Conservation (phyloP, 2,329 filamentous ascomycete genomes). For the Aspergillus arachidicola region DNA sequence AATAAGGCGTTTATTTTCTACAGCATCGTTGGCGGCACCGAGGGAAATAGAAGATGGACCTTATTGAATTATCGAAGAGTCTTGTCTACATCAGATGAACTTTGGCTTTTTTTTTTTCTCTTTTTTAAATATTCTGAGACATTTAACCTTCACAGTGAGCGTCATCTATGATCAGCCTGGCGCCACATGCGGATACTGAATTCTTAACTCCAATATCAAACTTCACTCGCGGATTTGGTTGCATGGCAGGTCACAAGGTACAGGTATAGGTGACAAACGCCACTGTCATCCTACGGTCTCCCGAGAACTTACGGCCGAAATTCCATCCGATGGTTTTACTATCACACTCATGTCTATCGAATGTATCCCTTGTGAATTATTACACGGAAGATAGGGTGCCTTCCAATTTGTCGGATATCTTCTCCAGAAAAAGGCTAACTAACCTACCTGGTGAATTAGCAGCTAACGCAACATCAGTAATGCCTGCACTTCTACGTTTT, state of each 20-base stretch:
- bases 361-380: background rate
- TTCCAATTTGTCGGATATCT: background rate
- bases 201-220: too few relatives aligned
- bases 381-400: background rate
- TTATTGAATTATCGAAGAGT: background rate
- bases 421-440: background rate
- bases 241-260: background rate
- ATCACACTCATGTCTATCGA: background rate
- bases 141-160: background rate
- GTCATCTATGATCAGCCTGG: background rate
- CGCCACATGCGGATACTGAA: background rate
- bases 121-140: background rate
- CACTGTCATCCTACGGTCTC: background rate
- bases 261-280: background rate
- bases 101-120: background rate
- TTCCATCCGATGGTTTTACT: background rate
- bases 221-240: background rate
- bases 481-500: background rate
- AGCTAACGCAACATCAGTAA: background rate
- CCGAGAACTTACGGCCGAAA: background rate
- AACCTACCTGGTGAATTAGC: background rate
- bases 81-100: background rate
- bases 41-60: background rate
- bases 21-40: background rate
- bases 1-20: slow-evolving; percentile 1